Evolutionary conservation across 345 rosid species (phyloP).

Genomic region (Pseudoturritis turrita): DNA sequence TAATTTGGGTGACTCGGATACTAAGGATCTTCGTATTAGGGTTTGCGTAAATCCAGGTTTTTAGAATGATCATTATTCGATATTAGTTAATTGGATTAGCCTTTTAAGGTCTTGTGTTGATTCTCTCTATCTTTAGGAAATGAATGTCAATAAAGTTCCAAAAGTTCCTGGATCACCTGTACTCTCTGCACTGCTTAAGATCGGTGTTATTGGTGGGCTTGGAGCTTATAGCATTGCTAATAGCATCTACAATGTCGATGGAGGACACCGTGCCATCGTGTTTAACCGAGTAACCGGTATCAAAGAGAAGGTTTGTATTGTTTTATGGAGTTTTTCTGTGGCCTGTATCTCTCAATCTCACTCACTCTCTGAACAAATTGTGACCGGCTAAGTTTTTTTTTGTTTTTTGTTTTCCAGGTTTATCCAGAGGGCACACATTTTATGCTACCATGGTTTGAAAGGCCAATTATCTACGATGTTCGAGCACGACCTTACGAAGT

Average conservation of each 20-base stretch:
- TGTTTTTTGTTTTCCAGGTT: conserved; percentile 47
- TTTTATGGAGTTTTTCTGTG: neutral
- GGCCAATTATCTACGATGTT: conserved; percentile 73
- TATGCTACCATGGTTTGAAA: conserved; percentile 76
- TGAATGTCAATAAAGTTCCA: conserved; percentile 5
- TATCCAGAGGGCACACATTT: conserved; percentile 86
- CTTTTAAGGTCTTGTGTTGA: neutral
- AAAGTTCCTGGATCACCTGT: conserved; percentile 11
- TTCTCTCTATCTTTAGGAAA: neutral
- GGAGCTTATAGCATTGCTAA: conserved; percentile 1
- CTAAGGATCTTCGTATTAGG: neutral
- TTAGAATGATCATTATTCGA: neutral
- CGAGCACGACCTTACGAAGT: conserved; percentile 74
- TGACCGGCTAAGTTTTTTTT: neutral
- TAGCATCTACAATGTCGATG: conserved; percentile 23
- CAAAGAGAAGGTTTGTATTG: conserved; percentile 20
- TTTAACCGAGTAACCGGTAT: conserved; percentile 20
- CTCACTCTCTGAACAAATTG: too few relatives aligned
- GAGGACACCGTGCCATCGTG: conserved; percentile 27
- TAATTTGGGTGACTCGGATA: neutral
- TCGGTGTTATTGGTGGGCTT: conserved; percentile 5
- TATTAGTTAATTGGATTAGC: too few relatives aligned
- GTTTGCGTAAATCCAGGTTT: neutral
- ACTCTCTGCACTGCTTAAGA: neutral
- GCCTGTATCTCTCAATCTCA: neutral